Conservation (phyloP, 306 rosid genomes). For the Trifolium repens region DNA sequence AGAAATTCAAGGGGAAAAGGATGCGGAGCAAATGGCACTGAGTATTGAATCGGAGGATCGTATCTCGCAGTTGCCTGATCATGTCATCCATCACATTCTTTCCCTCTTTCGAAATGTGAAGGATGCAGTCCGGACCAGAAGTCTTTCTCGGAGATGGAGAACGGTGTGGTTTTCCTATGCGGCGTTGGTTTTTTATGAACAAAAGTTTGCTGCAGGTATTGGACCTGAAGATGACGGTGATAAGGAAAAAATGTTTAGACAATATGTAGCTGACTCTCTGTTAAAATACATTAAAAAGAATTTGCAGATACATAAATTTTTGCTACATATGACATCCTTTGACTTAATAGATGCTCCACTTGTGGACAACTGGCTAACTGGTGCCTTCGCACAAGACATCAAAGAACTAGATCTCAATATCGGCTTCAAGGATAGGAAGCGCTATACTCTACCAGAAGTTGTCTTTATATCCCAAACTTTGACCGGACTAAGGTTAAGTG, state of each 20-base stretch:
- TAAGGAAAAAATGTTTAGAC: conserved; percentile 30
- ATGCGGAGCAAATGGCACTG: conserved; percentile 16
- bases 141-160: conserved; percentile 66
- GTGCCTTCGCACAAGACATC: conserved; percentile 13
- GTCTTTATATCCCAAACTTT: conserved; percentile 34
- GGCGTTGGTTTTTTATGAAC: conserved; percentile 52
- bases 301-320: conserved; percentile 33
- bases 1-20: conserved; percentile 17
- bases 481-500: conserved; percentile 43
- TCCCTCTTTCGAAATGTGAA: conserved; percentile 46
- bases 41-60: conserved; percentile 37
- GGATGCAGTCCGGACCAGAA: conserved; percentile 56
- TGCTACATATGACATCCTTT: conserved; percentile 40
- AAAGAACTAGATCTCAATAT: conserved; percentile 53
- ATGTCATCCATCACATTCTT: conserved; percentile 55
- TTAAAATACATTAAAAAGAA: conserved; percentile 5
- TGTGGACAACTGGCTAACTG: conserved; percentile 38
- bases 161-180: conserved; percentile 54
- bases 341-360: conserved; percentile 5
- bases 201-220: conserved; percentile 30
- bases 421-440: background rate
- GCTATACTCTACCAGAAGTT: conserved; percentile 36
- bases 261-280: conserved; percentile 35
- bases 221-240: conserved; percentile 10
- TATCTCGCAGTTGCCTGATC: conserved; percentile 55